Percentiles rank a stretch among this genome's conserved stretches.
Evolutionary conservation across 768 basidiomycete species (phyloP).

Genomic region (Mycena haematopus): DNA sequence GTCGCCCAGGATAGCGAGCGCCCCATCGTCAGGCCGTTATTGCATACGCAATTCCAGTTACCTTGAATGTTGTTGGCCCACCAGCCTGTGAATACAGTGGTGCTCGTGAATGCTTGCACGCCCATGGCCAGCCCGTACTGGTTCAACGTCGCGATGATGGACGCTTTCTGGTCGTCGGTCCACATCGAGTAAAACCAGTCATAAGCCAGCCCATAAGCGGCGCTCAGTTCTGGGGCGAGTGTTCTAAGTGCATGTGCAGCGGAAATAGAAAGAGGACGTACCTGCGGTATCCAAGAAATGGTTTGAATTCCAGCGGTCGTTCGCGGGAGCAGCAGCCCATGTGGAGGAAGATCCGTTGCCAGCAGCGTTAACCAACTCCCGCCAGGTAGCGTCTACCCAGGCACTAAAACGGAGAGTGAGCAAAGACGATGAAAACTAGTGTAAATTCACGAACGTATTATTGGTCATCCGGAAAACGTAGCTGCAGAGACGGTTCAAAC

Average conservation of each 20-base stretch:
- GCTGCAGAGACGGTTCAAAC: background rate
- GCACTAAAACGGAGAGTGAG: too few relatives aligned
- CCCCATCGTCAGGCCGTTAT: slow-evolving; percentile 86
- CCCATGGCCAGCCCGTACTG: slow-evolving; percentile 79
- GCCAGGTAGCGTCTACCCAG: too few relatives aligned
- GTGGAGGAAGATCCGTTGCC: slow-evolving; percentile 59
- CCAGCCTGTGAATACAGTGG: slow-evolving; percentile 64
- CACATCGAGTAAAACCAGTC: slow-evolving; percentile 95
- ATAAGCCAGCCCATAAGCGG: slow-evolving; percentile 91
- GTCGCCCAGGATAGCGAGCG: slow-evolving; percentile 89
- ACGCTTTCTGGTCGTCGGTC: slow-evolving; percentile 71
- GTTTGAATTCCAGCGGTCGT: slow-evolving; percentile 79
- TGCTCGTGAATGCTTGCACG: slow-evolving; percentile 53
- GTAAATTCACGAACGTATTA: slow-evolving; percentile 54
- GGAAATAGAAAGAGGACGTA: background rate
- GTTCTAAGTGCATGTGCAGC: background rate
- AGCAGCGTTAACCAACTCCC: slow-evolving; percentile 61
- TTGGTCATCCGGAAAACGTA: slow-evolving; percentile 85
- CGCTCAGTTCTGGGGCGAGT: slow-evolving; percentile 72
- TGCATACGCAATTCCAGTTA: slow-evolving; percentile 99
- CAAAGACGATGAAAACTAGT: too few relatives aligned
- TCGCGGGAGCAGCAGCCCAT: slow-evolving; percentile 68
- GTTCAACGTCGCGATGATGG: slow-evolving; percentile 76
- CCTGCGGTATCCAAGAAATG: slow-evolving; percentile 88
- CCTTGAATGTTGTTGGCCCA: slow-evolving; percentile 75